Base-by-base conservation (phyloP, 768 basidiomycete genomes). In the Cystobasidium ongulense region DNA sequence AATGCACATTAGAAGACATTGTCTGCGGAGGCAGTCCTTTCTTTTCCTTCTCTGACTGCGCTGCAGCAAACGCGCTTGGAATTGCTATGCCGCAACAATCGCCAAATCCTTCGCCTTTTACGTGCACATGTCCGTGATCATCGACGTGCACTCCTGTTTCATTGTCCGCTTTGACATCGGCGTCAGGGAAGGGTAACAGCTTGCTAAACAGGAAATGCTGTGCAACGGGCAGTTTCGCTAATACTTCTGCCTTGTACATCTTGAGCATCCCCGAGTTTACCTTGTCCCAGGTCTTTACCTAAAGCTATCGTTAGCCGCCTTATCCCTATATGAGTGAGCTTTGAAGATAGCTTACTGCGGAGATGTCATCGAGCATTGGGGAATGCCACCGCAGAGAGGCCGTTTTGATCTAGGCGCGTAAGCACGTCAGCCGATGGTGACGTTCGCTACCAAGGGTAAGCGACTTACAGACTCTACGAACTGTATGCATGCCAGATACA, bases 341-440 rank as follows among this genome's bases (percentile, higher is more conserved):
- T 39, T 17, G 7, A 17, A 50, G 18, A 11, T 2, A 1, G 29
- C 75, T 11, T 41, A 74, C 75, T 41, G 76, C 78, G 1, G 77
- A 77, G 35, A 98, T 98, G 79, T 98, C 95, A 80, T 97, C 92
- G 7, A 99, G 86, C 95, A 99, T 98, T 0, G 95, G 95, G 0
- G 92, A 96, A 82, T 99, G 95, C 95, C 95, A 99, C 64, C 92
- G 86, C 0, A 98, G 84, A 0, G 93, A 93, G 0, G 94, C 93
- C 0, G 93, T 92, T 80, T 98, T 98, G 76, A 97, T 91, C 91
- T 94, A 68, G 35, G 18, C 35, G 25, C 7, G 0, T 23, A 0
- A 29, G 21, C 31, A 23, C 1, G 27, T 25, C 25, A 67, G 18
- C 18, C n/a, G n/a, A 53, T 23, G 18, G 4, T 23, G 61, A 31